phyloP scores from a whole-genome alignment of 1,284 basidiomycete genomes.

The Stereum hirsutum region DNA sequence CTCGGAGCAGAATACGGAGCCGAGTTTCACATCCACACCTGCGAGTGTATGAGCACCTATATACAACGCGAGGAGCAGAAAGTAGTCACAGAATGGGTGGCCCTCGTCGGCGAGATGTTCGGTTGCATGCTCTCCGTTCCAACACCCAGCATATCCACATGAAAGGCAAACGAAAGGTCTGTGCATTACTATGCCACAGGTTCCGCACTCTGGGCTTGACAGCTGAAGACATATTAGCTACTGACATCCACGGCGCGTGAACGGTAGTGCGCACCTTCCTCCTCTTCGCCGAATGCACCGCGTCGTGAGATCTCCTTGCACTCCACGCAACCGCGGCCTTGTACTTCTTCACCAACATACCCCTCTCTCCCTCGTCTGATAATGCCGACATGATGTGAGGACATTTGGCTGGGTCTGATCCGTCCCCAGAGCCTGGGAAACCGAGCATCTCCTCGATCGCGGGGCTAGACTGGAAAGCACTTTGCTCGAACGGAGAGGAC shows the following conservation, averaged over 20 bases:
- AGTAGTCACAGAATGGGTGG: conserved; percentile 62
- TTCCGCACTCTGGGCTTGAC: conserved; percentile 50
- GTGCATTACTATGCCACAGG: conserved; percentile 48
- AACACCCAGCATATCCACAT: conserved; percentile 73
- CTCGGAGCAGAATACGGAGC: conserved; percentile 45
- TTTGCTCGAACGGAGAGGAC: too few relatives aligned
- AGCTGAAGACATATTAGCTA: conserved; percentile 16
- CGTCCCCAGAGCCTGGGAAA: neutral
- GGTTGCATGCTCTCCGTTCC: conserved; percentile 46
- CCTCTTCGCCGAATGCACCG: conserved; percentile 28
- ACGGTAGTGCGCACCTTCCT: conserved; percentile 26
- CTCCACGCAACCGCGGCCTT: conserved; percentile 30
- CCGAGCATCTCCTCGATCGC: neutral
- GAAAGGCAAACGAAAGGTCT: conserved; percentile 76
- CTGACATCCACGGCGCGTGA: neutral
- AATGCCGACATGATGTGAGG: conserved; percentile 18
- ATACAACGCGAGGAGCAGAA: neutral
- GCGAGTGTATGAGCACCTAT: conserved; percentile 4
- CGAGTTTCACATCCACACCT: conserved; percentile 53
- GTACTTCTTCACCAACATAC: conserved; percentile 24
- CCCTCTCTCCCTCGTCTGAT: conserved; percentile 17
- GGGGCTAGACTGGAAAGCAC: neutral
- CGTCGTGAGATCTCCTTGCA: conserved; percentile 22
- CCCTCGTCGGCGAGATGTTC: conserved; percentile 46
- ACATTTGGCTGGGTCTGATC: conserved; percentile 11